phyloP scores from a whole-genome alignment of 306 rosid species.

The Castanea sativa region DNA sequence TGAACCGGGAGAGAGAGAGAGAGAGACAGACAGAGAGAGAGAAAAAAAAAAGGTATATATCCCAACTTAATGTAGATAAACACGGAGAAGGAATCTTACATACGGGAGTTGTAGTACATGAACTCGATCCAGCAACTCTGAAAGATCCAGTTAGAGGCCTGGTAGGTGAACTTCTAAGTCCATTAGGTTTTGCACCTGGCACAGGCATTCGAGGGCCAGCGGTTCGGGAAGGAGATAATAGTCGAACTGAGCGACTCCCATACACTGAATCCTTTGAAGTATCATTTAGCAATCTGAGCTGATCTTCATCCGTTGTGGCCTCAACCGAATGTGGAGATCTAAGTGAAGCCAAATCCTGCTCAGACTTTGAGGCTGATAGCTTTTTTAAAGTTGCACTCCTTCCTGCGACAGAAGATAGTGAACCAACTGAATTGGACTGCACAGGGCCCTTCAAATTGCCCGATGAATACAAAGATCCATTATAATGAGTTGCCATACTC shows the following conservation, averaged over 20 bases:
- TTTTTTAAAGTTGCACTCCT: constrained; percentile 55
- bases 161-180: constrained; percentile 43
- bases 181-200: constrained; percentile 57
- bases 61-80: constrained; percentile 18
- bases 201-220: constrained; percentile 49
- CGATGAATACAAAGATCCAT: constrained; percentile 57
- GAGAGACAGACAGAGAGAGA: too few relatives aligned
- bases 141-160: constrained; percentile 44
- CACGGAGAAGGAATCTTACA: constrained; percentile 69
- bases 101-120: constrained; percentile 65
- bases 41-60: constrained; percentile 3
- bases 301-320: constrained; percentile 77
- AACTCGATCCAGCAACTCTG: constrained; percentile 60
- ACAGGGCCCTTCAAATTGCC: constrained; percentile 63
- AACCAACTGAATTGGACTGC: constrained; percentile 67
- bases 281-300: constrained; percentile 55
- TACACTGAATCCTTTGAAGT: constrained; percentile 56
- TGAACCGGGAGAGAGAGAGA: not conserved
- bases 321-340: constrained; percentile 71
- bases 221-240: constrained; percentile 71
- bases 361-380: constrained; percentile 87
- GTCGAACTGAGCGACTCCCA: constrained; percentile 55
- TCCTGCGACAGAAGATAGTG: constrained; percentile 57
- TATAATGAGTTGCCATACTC: constrained; percentile 42
- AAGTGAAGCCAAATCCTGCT: constrained; percentile 87